Percentiles rank a stretch among this genome's conserved stretches.
phyloP scores from a whole-genome alignment of 768 basidiomycete genomes.

The Hydnomerulius pinastri region DNA sequence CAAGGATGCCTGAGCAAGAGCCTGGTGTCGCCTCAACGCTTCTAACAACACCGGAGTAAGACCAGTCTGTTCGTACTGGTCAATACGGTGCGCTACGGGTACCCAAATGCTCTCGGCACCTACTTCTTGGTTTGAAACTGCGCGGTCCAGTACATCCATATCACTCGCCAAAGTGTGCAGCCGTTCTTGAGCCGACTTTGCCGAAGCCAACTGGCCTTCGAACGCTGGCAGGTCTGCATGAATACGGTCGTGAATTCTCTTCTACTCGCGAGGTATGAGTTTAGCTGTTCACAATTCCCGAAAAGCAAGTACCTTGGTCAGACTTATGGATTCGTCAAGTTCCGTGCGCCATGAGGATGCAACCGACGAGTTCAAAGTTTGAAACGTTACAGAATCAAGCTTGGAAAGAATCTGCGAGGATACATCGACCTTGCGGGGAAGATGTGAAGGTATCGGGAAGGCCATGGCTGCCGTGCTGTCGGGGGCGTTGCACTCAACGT shows the following conservation, averaged over 20 bases:
- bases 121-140: constrained; percentile 65
- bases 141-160: constrained; percentile 51
- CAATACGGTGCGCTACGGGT: constrained; percentile 6
- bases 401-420: constrained; percentile 72
- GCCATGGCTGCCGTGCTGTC: constrained; percentile 52
- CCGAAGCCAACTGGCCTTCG: constrained; percentile 59
- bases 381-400: constrained; percentile 60
- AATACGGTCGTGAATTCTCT: constrained; percentile 73
- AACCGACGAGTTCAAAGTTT: constrained; percentile 58
- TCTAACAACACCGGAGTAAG: constrained; percentile 60
- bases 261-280: constrained; percentile 40
- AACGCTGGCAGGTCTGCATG: constrained; percentile 64
- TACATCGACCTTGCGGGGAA: constrained; percentile 71
- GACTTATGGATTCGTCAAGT: constrained; percentile 68
- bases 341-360: constrained; percentile 72
- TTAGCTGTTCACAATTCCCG: constrained; percentile 1
- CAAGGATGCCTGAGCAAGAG: constrained; percentile 60
- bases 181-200: constrained; percentile 65
- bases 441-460: constrained; percentile 70
- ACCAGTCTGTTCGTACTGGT: constrained; percentile 53
- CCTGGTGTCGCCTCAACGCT: constrained; percentile 58
- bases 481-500: constrained; percentile 1
- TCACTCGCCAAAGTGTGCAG: constrained; percentile 50
- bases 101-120: constrained; percentile 10
- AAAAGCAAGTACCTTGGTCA: constrained; percentile 60